These are phyloP conservation scores for Umbelopsis sp. DNA, from an alignment of 192 early-diverging fungal species.

Conservation along the genomic window DNA sequence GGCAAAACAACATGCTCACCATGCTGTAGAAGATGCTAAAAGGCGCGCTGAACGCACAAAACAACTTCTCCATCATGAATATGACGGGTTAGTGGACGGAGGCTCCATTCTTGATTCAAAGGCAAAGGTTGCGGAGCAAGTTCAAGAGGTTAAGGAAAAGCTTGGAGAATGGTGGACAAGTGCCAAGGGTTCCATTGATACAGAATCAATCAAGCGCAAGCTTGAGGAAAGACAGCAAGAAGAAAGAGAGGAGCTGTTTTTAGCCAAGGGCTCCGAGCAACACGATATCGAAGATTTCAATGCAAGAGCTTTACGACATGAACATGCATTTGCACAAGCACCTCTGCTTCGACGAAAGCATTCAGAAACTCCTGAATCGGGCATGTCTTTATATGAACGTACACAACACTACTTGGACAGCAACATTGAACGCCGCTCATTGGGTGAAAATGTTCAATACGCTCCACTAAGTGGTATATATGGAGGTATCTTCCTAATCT, in stretches of 20 bases:
- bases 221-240: slow-evolving; percentile 21
- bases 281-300: slow-evolving; percentile 6
- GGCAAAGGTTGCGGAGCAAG: slow-evolving; percentile 7
- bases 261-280: slow-evolving; percentile 9
- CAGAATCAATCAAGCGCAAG: slow-evolving; percentile 6
- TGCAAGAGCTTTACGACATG: slow-evolving; percentile 13
- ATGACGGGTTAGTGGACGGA: not conserved
- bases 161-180: slow-evolving; percentile 1
- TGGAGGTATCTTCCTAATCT: slow-evolving; percentile 12
- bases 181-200: slow-evolving; percentile 10
- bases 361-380: not conserved
- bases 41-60: not conserved
- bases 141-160: slow-evolving; percentile 19
- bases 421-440: not conserved
- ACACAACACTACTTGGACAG: slow-evolving; percentile 19
- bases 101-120: not conserved
- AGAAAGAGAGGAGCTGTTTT: slow-evolving; percentile 15
- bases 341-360: not conserved
- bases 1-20: slow-evolving; percentile 13
- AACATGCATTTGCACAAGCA: not conserved
- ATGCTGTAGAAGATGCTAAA: not conserved
- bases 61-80: not conserved
- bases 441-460: slow-evolving; percentile 10
- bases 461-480: slow-evolving; percentile 19
- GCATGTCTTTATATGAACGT: not conserved